These are phyloP conservation scores for Chlamydomonas reinhardtii DNA, from an alignment of 163 green algal genomes.

Conservation along the genomic window DNA sequence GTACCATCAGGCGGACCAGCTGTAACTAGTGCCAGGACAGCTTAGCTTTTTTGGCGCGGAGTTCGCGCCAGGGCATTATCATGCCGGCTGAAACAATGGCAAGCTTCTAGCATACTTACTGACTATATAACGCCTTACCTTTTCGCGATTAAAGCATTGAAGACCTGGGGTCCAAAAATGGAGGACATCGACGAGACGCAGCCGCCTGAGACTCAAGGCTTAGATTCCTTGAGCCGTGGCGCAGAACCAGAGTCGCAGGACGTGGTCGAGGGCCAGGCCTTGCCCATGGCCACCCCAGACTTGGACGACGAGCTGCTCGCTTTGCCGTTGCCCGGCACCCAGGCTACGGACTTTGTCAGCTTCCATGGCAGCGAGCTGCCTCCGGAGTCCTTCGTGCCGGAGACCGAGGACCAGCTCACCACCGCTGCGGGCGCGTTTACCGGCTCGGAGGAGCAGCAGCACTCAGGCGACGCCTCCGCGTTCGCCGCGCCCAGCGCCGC, in stretches of 20 bases:
- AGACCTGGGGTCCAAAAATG: too few relatives aligned
- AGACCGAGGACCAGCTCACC: neutral
- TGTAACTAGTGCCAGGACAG: too few relatives aligned
- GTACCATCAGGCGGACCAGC: too few relatives aligned
- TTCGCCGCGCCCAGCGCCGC: neutral
- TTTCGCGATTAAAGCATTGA: too few relatives aligned
- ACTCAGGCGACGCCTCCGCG: neutral
- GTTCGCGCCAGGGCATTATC: too few relatives aligned
- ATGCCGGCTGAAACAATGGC: too few relatives aligned
- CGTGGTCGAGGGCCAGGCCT: neutral
- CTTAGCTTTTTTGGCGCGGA: too few relatives aligned
- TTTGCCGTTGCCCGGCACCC: neutral
- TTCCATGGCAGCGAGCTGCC: neutral
- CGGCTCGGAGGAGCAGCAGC: neutral
- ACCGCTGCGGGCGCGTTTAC: neutral
- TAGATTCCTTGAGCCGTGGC: too few relatives aligned
- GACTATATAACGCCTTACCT: too few relatives aligned
- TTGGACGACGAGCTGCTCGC: neutral
- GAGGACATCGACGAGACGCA: too few relatives aligned
- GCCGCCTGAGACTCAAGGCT: too few relatives aligned
- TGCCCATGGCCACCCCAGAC: neutral
- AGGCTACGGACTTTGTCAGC: neutral
- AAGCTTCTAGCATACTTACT: too few relatives aligned
- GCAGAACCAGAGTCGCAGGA: neutral
- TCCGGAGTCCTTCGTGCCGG: neutral